Base-by-base conservation (phyloP, 2,329 filamentous ascomycete genomes). In the Ascochyta rabiei region DNA sequence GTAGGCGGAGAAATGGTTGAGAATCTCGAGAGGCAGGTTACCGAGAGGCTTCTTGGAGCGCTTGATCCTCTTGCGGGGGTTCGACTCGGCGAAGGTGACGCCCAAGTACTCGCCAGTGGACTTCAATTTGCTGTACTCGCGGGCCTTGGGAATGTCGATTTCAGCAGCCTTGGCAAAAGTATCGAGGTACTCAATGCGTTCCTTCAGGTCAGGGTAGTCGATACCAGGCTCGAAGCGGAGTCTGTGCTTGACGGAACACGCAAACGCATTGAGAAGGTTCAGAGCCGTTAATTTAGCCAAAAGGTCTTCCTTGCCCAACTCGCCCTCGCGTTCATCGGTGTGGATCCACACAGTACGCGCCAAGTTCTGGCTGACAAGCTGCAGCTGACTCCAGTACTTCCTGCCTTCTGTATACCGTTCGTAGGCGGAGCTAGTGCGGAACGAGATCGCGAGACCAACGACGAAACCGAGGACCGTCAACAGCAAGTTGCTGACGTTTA, bases 261-360 rank as follows among this genome's bases (percentile, higher is more conserved):
- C 83, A 65, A 90, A 95, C 2, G 90, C 89, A 24, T 91, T 83
- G 59, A 95, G 81, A 6, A 95, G 81, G 71, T 95, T 93, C 74
- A 95, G 84, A 6, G 86, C 86, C 15, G 86, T 86, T 76, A 91
- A 70, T 75, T 93, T 93, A 49, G 80, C 82, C 12, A 95, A 79
- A 1, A 92, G 67, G 61, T 89, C 86, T 38, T 88, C 81, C 66
- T 90, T 91, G 18, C 81, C 81, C 9, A 79, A 49, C 40, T 84
- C 78, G 26, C 81, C 79, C 62, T 83, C 79, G 15, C 88, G 79
- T 70, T 90, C 89, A 3, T 76, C 67, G 7, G 84, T 81, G 65
- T 96, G 89, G 28, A 96, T 82, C 93, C 93, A 97, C 70, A 95
- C 90, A 9, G 90, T 81, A 19, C 93, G 86, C 4, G 84, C 80